phyloP scores from a whole-genome alignment of 768 basidiomycete species.

The Vararia minispora region DNA sequence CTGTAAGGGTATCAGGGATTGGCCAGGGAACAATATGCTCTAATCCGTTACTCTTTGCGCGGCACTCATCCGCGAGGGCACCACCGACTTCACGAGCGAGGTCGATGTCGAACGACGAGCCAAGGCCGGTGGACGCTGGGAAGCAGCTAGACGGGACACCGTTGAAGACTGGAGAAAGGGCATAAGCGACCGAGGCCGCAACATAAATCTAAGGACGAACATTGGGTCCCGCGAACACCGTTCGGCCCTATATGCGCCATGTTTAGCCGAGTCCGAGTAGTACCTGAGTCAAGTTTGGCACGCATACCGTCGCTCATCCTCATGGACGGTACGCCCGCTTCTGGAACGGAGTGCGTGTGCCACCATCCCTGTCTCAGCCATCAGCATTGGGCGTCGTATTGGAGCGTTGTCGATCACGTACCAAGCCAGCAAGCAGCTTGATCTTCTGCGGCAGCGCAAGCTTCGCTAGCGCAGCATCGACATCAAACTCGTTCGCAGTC shows the following conservation, averaged over 20 bases:
- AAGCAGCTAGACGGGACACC: conserved; percentile 46
- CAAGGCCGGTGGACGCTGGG: conserved; percentile 45
- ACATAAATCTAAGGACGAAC: conserved; percentile 14
- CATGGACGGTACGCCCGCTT: conserved; percentile 29
- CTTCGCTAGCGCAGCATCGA: conserved; percentile 27
- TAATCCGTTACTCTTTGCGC: conserved; percentile 40
- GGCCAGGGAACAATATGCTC: too few relatives aligned
- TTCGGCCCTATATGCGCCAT: conserved; percentile 27
- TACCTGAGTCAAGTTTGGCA: not conserved
- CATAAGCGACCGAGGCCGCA: too few relatives aligned
- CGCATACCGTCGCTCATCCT: conserved; percentile 35
- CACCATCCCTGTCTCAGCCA: conserved; percentile 30
- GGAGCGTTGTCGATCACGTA: too few relatives aligned
- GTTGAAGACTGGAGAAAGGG: conserved; percentile 33
- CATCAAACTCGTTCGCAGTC: conserved; percentile 19
- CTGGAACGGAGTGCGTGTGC: conserved; percentile 32
- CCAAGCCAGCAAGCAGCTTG: conserved; percentile 32
- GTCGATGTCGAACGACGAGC: conserved; percentile 42
- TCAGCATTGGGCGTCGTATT: too few relatives aligned
- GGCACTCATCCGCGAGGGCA: conserved; percentile 41
- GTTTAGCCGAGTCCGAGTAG: not conserved
- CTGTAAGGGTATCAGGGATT: too few relatives aligned
- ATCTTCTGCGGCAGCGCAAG: conserved; percentile 30
- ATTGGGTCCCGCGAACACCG: conserved; percentile 35
- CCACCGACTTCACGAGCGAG: conserved; percentile 35